phyloP scores from a whole-genome alignment of 495 filamentous ascomycete genomes.

The Penicillium roqueforti region DNA sequence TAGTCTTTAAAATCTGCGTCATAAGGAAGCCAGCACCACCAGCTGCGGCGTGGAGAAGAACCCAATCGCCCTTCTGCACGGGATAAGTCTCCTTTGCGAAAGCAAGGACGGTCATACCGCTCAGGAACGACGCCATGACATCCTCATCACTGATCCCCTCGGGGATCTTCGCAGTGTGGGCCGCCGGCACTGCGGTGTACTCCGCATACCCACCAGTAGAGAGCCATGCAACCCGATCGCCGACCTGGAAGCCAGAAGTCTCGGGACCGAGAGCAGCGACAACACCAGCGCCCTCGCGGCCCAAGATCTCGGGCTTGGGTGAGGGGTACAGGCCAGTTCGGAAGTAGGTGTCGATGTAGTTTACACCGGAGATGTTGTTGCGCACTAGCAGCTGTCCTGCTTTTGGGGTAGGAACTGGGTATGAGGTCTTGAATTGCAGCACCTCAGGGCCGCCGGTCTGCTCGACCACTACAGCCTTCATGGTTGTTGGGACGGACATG shows the following conservation, averaged over 20 bases:
- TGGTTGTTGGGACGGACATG: slow-evolving; percentile 56
- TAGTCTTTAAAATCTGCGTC: slow-evolving; percentile 64
- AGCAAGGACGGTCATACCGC: slow-evolving; percentile 82
- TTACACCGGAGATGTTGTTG: slow-evolving; percentile 81
- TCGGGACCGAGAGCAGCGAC: slow-evolving; percentile 52
- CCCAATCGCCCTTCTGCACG: slow-evolving; percentile 74
- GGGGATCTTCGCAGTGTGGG: slow-evolving; percentile 61
- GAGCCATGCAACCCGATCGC: slow-evolving; percentile 68
- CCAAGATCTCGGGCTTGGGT: slow-evolving; percentile 74
- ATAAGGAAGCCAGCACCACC: slow-evolving; percentile 82
- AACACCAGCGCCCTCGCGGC: slow-evolving; percentile 73
- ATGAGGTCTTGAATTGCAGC: slow-evolving; percentile 65
- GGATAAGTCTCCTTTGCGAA: slow-evolving; percentile 72
- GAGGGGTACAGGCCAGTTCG: slow-evolving; percentile 80
- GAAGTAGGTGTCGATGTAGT: slow-evolving; percentile 89
- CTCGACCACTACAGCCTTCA: slow-evolving; percentile 73
- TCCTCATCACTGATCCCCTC: slow-evolving; percentile 53
- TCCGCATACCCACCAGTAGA: slow-evolving; percentile 65
- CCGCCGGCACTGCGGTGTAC: slow-evolving; percentile 60
- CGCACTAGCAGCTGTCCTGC: slow-evolving; percentile 76
- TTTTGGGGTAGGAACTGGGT: slow-evolving; percentile 68
- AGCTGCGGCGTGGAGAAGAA: slow-evolving; percentile 86
- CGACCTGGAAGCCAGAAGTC: slow-evolving; percentile 49
- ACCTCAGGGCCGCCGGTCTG: slow-evolving; percentile 76
- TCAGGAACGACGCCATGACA: slow-evolving; percentile 67